Evolutionary conservation across 2,329 filamentous ascomycete genomes (phyloP).

Genomic region (Falciphora oryzae): DNA sequence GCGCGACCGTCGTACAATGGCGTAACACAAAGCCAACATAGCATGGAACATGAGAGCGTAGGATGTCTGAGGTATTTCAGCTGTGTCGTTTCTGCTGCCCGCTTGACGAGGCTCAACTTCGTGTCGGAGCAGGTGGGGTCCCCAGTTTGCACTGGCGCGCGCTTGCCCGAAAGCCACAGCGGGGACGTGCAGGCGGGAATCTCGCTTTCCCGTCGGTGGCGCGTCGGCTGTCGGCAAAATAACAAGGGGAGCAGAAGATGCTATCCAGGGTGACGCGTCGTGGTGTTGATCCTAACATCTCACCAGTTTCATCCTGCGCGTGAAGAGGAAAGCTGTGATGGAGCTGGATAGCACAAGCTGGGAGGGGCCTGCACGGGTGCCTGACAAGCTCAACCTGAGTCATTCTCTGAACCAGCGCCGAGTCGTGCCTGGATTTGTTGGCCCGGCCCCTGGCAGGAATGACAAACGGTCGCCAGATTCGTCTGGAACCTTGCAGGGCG

Average conservation of each 20-base stretch:
- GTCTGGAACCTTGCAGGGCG: neutral
- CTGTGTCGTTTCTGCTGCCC: neutral
- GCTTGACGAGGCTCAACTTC: neutral
- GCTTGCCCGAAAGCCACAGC: neutral
- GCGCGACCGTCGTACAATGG: no score
- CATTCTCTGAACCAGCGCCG: neutral
- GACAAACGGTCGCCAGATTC: neutral
- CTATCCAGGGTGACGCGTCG: neutral
- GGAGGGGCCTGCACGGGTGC: no score
- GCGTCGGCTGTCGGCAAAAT: neutral
- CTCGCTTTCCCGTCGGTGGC: neutral
- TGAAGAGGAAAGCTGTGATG: no score
- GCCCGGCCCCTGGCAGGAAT: neutral
- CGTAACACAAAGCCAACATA: no score
- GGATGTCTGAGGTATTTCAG: no score
- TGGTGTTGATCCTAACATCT: neutral
- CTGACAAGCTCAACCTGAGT: neutral
- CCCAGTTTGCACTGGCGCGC: neutral
- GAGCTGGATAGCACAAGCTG: no score
- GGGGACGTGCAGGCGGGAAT: neutral
- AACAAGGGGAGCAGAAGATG: neutral
- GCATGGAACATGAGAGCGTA: no score
- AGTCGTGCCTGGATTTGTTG: neutral
- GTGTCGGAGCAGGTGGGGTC: neutral
- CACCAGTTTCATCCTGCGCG: no score